Evolutionary conservation across 495 filamentous ascomycete genomes (phyloP).

Genomic region (Aspergillus wentii): DNA sequence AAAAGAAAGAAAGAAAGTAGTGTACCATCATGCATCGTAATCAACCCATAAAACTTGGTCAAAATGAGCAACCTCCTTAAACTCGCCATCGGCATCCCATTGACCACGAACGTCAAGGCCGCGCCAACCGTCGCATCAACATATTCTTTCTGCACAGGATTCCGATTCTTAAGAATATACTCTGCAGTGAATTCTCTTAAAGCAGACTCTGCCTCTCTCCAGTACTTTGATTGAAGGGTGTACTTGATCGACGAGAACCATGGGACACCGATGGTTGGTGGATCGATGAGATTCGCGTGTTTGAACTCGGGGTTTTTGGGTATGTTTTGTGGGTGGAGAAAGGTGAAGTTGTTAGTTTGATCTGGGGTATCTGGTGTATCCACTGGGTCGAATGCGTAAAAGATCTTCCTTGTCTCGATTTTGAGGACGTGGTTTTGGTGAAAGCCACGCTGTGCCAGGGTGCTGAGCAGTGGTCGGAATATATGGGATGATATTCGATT

Average conservation of each 20-base stretch:
- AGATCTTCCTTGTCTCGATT: too few relatives aligned
- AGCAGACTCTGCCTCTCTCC: slow-evolving; percentile 8
- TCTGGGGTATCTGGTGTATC: neutral
- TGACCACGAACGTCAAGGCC: slow-evolving; percentile 3
- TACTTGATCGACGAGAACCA: slow-evolving; percentile 7
- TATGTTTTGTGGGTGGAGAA: neutral
- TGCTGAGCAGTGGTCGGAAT: too few relatives aligned
- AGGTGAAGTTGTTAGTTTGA: neutral
- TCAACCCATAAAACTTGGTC: slow-evolving; percentile 5
- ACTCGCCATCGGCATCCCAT: slow-evolving; percentile 5
- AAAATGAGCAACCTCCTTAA: slow-evolving; percentile 2
- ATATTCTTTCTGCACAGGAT: neutral
- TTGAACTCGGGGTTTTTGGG: neutral
- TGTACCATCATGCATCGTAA: slow-evolving; percentile 15
- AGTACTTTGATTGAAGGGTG: slow-evolving; percentile 10
- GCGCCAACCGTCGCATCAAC: slow-evolving; percentile 6
- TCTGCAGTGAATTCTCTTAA: slow-evolving; percentile 2
- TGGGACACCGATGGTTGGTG: slow-evolving; percentile 3
- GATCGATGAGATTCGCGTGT: slow-evolving; percentile 2
- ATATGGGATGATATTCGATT: too few relatives aligned
- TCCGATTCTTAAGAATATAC: neutral
- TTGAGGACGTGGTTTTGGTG: too few relatives aligned
- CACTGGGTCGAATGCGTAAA: slow-evolving; percentile 9
- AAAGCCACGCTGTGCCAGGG: too few relatives aligned
- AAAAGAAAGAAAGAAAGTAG: too few relatives aligned